Conservation (phyloP, 352 stramenopile genomes). For the Globisporangium acanthophoron region DNA sequence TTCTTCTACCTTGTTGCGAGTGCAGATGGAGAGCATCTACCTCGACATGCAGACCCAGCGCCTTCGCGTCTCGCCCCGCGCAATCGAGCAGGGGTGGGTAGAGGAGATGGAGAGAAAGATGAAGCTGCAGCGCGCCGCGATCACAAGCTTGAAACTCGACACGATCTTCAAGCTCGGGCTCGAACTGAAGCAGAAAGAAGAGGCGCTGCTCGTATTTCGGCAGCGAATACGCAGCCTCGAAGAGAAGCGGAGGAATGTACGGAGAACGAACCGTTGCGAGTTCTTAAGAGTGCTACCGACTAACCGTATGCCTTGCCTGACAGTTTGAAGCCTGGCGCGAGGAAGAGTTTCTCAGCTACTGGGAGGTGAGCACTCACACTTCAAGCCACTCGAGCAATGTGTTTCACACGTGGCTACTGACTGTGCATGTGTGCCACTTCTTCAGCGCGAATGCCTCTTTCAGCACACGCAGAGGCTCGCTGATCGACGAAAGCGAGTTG, state of each 20-base stretch:
- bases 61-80: constrained; percentile 61
- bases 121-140: constrained; percentile 42
- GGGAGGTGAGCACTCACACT: constrained; percentile 36
- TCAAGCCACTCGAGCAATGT: background rate
- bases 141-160: constrained; percentile 57
- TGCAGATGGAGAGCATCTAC: constrained; percentile 73
- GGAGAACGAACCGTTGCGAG: background rate
- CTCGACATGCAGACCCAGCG: constrained; percentile 77
- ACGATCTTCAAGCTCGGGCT: constrained; percentile 53
- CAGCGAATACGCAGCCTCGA: constrained; percentile 33
- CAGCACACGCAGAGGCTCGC: constrained; percentile 29
- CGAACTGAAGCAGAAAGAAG: constrained; percentile 51
- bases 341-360: constrained; percentile 80
- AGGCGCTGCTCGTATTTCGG: constrained; percentile 26
- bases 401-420: background rate
- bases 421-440: background rate
- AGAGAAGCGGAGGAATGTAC: constrained; percentile 44
- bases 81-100: constrained; percentile 77
- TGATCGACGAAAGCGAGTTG: constrained; percentile 29
- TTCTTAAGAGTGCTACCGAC: background rate
- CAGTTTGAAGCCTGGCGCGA: constrained; percentile 69
- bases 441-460: constrained; percentile 58
- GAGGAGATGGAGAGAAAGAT: constrained; percentile 82
- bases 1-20: background rate
- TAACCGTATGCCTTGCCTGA: background rate